Base-by-base conservation (phyloP, 371 early-diverging fungal genomes). In the Mucor velutinosus region DNA sequence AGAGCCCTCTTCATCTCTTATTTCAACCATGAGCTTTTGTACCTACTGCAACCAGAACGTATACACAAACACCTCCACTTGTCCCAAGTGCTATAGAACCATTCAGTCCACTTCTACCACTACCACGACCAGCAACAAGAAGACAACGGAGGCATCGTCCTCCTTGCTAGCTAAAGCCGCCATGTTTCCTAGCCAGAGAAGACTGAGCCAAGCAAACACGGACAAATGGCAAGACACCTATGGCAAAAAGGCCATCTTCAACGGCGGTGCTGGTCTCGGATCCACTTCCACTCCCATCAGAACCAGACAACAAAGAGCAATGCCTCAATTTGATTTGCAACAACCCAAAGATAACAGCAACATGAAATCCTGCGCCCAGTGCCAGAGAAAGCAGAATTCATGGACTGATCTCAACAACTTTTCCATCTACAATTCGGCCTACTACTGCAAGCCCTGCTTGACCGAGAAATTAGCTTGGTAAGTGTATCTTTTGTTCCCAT, bases 171-270 rank as follows among this genome's bases (percentile, higher is more conserved):
- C 53, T 6, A 53, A 53, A 53, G 53, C 53, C 1, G 35, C 68
- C 29, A 47, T 68, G 41, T 69, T 65, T 59, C 45, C 47, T 8
- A 56, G 30, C 11, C 64, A 65, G 32, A 65, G 49, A 63, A 65
- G 56, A 27, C 45, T 64, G 27, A 66, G 35, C 56, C 61, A 69
- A 23, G 55, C 58, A 14, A 58, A 39, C 21, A 64, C 62, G 11
- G 73, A 73, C 17, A 73, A 73, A 56, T 73, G 73, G 73, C 73
- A 73, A 33, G 70, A 69, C 53, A 73, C 70, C 64, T 73, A 69
- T 59, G 53, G 73, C 12, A 69, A 69, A 59, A 73, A 73, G 17
- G 70, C 66, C 12, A 69, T 73, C n/a, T 73, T 73, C 47, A 65
- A 56, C n/a, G 61, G 47, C 39, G 41, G 30, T n/a, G 61, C 29